phyloP scores from a whole-genome alignment of 345 rosid species.

The Murraya koenigii region DNA sequence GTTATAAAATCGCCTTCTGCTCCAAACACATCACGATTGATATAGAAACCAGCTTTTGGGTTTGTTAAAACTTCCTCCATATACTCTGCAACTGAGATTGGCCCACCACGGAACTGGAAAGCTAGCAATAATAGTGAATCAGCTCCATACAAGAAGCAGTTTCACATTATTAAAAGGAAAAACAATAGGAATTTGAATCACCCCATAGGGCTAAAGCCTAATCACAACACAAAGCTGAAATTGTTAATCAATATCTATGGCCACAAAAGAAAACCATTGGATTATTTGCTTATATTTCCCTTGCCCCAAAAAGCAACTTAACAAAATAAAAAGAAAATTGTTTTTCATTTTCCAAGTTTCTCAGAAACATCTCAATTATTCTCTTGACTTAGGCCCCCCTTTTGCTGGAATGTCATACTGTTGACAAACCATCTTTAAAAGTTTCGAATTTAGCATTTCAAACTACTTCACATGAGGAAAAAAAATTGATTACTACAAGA shows the following conservation, averaged over 20 bases:
- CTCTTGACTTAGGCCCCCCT: background rate
- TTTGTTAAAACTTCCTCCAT: conserved; percentile 97
- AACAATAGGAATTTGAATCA: background rate
- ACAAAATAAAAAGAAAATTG: background rate
- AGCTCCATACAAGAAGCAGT: conserved; percentile 7
- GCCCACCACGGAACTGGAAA: conserved; percentile 84
- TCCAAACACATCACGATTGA: conserved; percentile 90
- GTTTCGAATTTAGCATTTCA: background rate
- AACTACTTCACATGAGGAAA: background rate
- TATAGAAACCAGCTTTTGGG: conserved; percentile 84
- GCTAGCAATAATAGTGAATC: conserved; percentile 13
- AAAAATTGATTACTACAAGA: background rate
- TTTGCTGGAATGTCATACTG: background rate
- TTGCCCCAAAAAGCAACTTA: background rate
- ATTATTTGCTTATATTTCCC: background rate
- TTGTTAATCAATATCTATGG: background rate
- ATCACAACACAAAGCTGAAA: background rate
- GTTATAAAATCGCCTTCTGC: conserved; percentile 94
- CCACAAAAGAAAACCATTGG: background rate
- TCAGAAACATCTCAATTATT: background rate
- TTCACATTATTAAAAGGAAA: background rate
- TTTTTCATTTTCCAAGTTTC: conserved; percentile 1
- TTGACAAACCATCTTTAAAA: background rate
- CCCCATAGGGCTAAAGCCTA: background rate
- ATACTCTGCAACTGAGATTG: conserved; percentile 86